These are phyloP conservation scores for Scleroderma bovista DNA, from an alignment of 768 basidiomycete species.

Conservation along the genomic window DNA sequence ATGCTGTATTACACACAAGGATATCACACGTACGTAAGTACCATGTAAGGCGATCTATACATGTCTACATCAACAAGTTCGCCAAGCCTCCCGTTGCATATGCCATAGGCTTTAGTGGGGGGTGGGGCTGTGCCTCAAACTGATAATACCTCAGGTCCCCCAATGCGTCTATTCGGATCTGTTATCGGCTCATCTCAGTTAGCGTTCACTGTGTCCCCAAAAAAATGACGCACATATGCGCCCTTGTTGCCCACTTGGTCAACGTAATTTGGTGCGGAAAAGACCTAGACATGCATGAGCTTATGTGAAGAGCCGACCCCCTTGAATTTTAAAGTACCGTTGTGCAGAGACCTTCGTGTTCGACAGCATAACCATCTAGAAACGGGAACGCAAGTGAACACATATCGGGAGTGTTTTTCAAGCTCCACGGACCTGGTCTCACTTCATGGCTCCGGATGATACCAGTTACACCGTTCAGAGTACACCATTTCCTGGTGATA, in stretches of 20 bases:
- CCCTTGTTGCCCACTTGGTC: conserved; percentile 91
- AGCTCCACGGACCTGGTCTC: conserved; percentile 60
- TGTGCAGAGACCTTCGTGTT: conserved; percentile 91
- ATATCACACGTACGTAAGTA: too few species aligned
- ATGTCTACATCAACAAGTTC: conserved; percentile 60
- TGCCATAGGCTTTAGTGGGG: conserved; percentile 91
- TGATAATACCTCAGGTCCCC: conserved; percentile 72
- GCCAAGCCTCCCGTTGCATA: conserved; percentile 66
- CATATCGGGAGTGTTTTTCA: background rate
- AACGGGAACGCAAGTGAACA: background rate
- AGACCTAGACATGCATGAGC: conserved; percentile 48
- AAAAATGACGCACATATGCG: conserved; percentile 62
- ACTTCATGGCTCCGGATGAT: conserved; percentile 97
- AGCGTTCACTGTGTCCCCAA: background rate
- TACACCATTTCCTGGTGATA: conserved; percentile 86
- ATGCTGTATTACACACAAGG: too few species aligned
- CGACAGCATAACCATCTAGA: conserved; percentile 87
- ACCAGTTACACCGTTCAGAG: conserved; percentile 78
- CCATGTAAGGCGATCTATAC: too few species aligned
- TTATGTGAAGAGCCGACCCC: conserved; percentile 5
- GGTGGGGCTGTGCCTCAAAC: conserved; percentile 85
- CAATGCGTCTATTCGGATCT: conserved; percentile 79
- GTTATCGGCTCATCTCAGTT: conserved; percentile 3
- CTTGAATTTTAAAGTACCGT: conserved; percentile 49
- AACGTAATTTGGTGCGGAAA: conserved; percentile 93